A percentile compares a stretch with the other conserved stretches of the same genome.
These are phyloP conservation scores for Pythium scleroteichum DNA, from an alignment of 352 stramenopile species.

Conservation along the genomic window DNA sequence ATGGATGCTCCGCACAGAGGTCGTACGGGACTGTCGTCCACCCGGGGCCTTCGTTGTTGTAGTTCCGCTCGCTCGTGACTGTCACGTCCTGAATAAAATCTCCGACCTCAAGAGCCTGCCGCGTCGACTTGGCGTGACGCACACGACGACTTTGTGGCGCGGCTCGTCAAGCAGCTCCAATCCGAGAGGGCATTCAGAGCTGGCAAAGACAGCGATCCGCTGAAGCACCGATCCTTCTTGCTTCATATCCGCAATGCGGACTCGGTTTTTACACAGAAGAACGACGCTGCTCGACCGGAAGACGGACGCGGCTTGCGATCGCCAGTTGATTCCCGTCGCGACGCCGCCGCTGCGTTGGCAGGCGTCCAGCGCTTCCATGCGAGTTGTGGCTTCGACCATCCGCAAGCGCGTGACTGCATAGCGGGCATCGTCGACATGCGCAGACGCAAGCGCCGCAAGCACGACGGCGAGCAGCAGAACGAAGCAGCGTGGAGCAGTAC, in stretches of 20 bases:
- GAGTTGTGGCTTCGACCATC: constrained; percentile 4
- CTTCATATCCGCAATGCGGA: constrained; percentile 5
- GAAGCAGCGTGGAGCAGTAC: not conserved
- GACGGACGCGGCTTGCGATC: no score
- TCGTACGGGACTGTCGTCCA: constrained; percentile 37
- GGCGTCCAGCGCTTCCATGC: constrained; percentile 8
- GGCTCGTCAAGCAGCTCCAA: constrained; percentile 13
- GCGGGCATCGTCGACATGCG: not conserved
- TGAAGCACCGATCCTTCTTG: constrained; percentile 4
- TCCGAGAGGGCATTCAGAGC: not conserved
- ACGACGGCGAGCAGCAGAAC: not conserved
- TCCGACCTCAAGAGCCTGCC: constrained; percentile 10
- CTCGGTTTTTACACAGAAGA: constrained; percentile 6
- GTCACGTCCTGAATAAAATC: constrained; percentile 46
- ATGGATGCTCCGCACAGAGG: not conserved
- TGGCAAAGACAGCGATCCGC: constrained; percentile 12
- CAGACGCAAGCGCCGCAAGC: not conserved
- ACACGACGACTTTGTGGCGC: constrained; percentile 32
- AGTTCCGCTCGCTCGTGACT: constrained; percentile 42
- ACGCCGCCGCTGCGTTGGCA: constrained; percentile 1
- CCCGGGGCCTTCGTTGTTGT: constrained; percentile 44
- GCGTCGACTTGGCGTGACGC: constrained; percentile 18
- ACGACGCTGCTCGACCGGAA: not conserved
- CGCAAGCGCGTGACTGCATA: constrained; percentile 16
- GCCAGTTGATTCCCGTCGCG: constrained; percentile 35